Percentiles rank a stretch among this genome's conserved stretches.
Evolutionary conservation across 1,284 basidiomycete genomes (phyloP).

Genomic region (Cutaneotrichosporon sp.): DNA sequence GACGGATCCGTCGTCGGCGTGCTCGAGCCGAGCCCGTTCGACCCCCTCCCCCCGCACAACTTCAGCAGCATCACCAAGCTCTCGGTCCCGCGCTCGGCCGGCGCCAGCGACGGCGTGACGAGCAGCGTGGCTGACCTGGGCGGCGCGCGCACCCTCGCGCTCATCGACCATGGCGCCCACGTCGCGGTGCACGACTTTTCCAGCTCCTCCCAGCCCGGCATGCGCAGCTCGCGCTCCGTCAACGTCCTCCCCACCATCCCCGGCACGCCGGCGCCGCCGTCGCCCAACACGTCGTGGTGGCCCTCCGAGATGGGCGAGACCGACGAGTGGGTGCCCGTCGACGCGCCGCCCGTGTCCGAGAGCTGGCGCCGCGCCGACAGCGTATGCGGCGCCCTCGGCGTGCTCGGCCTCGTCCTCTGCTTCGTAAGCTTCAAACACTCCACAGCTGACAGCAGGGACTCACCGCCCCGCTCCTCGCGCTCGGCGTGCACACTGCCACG

Average conservation of each 20-base stretch:
- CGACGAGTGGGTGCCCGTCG: slow-evolving; percentile 10
- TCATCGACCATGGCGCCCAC: background rate
- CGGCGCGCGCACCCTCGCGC: background rate
- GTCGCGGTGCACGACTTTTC: background rate
- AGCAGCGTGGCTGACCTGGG: background rate
- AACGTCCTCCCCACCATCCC: background rate
- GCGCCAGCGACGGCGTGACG: background rate
- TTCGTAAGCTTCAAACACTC: background rate
- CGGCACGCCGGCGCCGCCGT: background rate
- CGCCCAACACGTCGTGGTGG: background rate
- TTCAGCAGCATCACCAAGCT: slow-evolving; percentile 32
- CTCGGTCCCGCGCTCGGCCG: background rate
- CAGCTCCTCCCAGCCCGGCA: too few species aligned
- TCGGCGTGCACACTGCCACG: slow-evolving; percentile 21
- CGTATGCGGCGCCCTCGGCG: slow-evolving; percentile 31
- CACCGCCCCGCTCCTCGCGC: slow-evolving; percentile 27
- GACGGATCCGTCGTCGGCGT: slow-evolving; percentile 7
- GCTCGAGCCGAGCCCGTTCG: slow-evolving; percentile 35
- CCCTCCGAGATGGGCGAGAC: background rate
- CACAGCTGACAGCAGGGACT: slow-evolving; percentile 18
- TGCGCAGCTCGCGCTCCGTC: background rate
- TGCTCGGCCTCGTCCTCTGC: slow-evolving; percentile 15
- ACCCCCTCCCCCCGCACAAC: slow-evolving; percentile 31
- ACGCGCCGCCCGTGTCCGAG: slow-evolving; percentile 3
- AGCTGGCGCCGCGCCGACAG: slow-evolving; percentile 14